Conservation (phyloP, 306 rosid species). For the Cucurbita moschata region DNA sequence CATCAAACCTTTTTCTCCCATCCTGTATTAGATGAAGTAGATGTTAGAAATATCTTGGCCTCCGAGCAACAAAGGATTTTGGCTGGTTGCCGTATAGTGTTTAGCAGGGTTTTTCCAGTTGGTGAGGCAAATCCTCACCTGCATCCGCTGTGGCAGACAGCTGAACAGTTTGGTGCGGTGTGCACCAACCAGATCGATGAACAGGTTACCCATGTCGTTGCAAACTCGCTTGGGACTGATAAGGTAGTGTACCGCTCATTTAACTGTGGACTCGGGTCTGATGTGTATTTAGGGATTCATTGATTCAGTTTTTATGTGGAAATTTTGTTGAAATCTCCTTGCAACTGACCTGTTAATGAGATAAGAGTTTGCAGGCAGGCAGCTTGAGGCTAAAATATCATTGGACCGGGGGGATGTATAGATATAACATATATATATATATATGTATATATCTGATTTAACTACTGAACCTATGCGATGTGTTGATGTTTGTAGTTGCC, state of each 20-base stretch:
- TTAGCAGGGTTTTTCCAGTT: slow-evolving; percentile 90
- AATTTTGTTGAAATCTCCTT: neutral
- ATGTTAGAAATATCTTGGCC: slow-evolving; percentile 86
- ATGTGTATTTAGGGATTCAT: neutral
- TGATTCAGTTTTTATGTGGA: neutral
- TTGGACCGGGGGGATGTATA: neutral
- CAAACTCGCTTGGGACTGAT: slow-evolving; percentile 80
- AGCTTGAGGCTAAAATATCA: neutral
- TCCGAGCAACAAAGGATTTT: slow-evolving; percentile 74
- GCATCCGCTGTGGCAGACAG: slow-evolving; percentile 92
- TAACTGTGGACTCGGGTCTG: neutral
- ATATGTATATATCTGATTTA: neutral
- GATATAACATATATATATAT: neutral
- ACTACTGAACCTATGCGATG: neutral
- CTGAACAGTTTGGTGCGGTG: slow-evolving; percentile 92
- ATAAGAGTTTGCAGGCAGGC: neutral
- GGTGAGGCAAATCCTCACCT: slow-evolving; percentile 84
- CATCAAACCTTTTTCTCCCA: slow-evolving; percentile 71
- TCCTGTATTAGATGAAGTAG: slow-evolving; percentile 62
- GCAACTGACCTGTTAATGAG: neutral
- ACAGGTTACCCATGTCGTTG: slow-evolving; percentile 95
- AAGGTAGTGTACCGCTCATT: slow-evolving; percentile 42
- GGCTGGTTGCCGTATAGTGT: slow-evolving; percentile 76
- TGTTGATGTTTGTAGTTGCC: neutral
- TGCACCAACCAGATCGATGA: slow-evolving; percentile 78